A percentile compares a stretch with the other conserved stretches of the same genome.
phyloP scores from a whole-genome alignment of 306 rosid genomes.

The Quercus variabilis region DNA sequence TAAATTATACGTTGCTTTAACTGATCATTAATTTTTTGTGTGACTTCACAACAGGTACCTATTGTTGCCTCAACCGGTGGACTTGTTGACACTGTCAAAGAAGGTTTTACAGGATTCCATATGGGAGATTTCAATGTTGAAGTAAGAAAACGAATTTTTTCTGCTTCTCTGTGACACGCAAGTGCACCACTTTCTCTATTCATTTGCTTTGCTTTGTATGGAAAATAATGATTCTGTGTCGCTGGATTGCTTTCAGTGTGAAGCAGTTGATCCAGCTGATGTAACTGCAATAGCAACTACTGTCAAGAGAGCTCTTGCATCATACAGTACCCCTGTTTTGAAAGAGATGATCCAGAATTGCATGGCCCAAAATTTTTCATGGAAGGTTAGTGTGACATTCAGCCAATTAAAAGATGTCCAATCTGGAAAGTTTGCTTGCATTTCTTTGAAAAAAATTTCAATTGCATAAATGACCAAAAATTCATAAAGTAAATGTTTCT shows the following conservation, averaged over 20 bases:
- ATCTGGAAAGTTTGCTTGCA: not conserved
- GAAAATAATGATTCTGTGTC: not conserved
- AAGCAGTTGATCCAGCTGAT: conserved; percentile 65
- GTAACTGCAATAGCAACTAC: conserved; percentile 49
- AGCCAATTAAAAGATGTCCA: not conserved
- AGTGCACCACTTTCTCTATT: not conserved
- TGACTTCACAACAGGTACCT: conserved; percentile 47
- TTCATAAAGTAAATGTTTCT: not conserved
- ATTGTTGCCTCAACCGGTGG: conserved; percentile 87
- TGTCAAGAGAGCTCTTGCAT: conserved; percentile 46
- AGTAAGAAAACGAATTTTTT: conserved; percentile 33
- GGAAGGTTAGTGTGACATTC: conserved; percentile 55
- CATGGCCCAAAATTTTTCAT: conserved; percentile 82
- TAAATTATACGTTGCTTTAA: not conserved
- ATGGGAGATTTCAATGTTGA: conserved; percentile 81
- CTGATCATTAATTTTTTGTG: not conserved
- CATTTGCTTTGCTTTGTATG: not conserved
- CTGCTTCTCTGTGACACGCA: not conserved
- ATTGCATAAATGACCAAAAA: not conserved
- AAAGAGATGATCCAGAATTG: conserved; percentile 60
- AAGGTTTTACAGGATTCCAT: conserved; percentile 86
- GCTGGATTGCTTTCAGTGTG: conserved; percentile 46
- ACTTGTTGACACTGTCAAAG: conserved; percentile 74
- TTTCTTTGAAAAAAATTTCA: not conserved
- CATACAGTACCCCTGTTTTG: conserved; percentile 49